A percentile compares a stretch with the other conserved stretches of the same genome.
These are phyloP conservation scores for Xylariales sp. DNA, from an alignment of 2,329 filamentous ascomycete genomes.

Conservation along the genomic window DNA sequence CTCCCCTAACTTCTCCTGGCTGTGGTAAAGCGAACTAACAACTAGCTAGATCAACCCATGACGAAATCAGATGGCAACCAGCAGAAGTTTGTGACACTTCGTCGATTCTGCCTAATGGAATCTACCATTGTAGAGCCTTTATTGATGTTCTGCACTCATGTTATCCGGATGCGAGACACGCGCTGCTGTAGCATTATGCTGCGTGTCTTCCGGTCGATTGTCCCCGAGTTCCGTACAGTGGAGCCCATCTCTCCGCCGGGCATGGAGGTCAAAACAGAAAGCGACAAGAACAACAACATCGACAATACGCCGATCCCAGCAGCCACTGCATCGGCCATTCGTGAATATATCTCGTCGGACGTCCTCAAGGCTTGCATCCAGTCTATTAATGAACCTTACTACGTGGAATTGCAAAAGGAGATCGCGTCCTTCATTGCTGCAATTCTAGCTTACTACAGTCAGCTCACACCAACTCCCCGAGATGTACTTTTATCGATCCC, in stretches of 20 bases:
- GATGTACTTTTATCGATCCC: conserved; percentile 76
- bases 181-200: conserved; percentile 83
- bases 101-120: conserved; percentile 77
- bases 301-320: conserved; percentile 43
- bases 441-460: conserved; percentile 74
- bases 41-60: conserved; percentile 10
- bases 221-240: conserved; percentile 64
- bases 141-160: conserved; percentile 86
- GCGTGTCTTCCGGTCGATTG: conserved; percentile 78
- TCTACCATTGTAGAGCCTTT: conserved; percentile 80
- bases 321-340: conserved; percentile 61
- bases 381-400: conserved; percentile 91
- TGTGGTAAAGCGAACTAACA: conserved; percentile 23
- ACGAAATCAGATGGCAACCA: conserved; percentile 18
- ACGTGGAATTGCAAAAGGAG: conserved; percentile 93
- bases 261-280: conserved; percentile 4
- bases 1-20: background rate
- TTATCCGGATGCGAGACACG: conserved; percentile 83
- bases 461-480: conserved; percentile 64
- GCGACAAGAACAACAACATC: conserved; percentile 11
- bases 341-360: conserved; percentile 85
- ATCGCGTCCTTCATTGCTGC: conserved; percentile 82
- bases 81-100: conserved; percentile 54
- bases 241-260: conserved; percentile 5
- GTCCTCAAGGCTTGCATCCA: conserved; percentile 87